These are phyloP conservation scores for Epichloe baconii DNA, from an alignment of 2,329 filamentous ascomycete genomes.

Conservation along the genomic window DNA sequence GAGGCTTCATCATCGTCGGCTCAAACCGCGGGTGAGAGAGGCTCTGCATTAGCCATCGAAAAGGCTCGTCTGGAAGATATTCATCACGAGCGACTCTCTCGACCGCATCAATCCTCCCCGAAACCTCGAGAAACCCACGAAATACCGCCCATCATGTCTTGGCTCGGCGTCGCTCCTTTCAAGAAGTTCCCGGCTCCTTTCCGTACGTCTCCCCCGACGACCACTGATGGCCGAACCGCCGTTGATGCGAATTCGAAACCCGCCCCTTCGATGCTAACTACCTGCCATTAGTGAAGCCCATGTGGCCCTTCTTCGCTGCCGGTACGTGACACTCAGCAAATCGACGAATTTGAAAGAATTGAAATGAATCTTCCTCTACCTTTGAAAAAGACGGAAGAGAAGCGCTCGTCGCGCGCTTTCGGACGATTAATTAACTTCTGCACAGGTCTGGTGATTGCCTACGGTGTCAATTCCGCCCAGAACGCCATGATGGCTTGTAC, in stretches of 20 bases:
- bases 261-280: conserved; percentile 8
- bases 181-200: conserved; percentile 75
- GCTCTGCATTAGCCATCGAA: conserved; percentile 19
- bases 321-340: conserved; percentile 47
- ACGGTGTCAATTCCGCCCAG: conserved; percentile 79
- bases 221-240: conserved; percentile 3
- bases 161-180: conserved; percentile 50
- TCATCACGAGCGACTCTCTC: conserved; percentile 5
- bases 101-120: conserved; percentile 14
- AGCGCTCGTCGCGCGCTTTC: not conserved
- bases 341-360: not conserved
- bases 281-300: conserved; percentile 58
- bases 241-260: conserved; percentile 11
- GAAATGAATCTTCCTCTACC: not conserved
- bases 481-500: conserved; percentile 66
- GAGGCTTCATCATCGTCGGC: conserved; percentile 16
- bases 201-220: conserved; percentile 41
- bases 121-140: conserved; percentile 23
- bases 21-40: conserved; percentile 19
- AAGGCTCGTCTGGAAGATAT: conserved; percentile 27
- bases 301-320: conserved; percentile 88
- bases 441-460: conserved; percentile 73
- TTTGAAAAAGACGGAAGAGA: not conserved
- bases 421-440: not conserved
- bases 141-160: conserved; percentile 51